Base-by-base conservation (phyloP, 768 basidiomycete species). In the Boletus coccyginus region DNA sequence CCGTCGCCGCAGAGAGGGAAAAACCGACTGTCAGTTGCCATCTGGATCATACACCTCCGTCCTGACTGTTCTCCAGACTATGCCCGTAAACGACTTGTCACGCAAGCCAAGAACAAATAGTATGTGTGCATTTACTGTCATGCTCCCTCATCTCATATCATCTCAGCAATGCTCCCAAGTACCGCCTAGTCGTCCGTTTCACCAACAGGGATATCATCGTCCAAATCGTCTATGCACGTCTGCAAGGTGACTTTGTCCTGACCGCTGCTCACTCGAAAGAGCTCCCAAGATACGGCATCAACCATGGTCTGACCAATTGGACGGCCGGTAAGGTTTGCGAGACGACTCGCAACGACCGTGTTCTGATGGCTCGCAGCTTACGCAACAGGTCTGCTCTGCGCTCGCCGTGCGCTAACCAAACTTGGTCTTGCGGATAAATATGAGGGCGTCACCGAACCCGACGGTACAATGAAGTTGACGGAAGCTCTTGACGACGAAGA, bases 31-130 rank as follows among this genome's bases (percentile, higher is more conserved):
- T 92, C 58, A 66, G 86, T 74, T 36, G n/a, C 24, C 32, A 17
- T 46, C 14, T 55, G 49, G 16, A 50, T 43, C 16, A 7, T 46
- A 27, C n/a, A 35, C 35, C n/a, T 19, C 35, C 39, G 3, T 49
- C 43, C 61, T 64, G 21, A 66, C 50, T 11, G n/a, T 52, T 38
- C 51, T 33, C 24, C 31, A 94, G 92, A 98, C 84, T 98, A 98
- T 68, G 97, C 97, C 62, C 92, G 97, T 65, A 97, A 98, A 80
- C 88, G 95, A 64, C 85, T 99, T 53, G 86, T 98, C 62, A 86
- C 92, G 57, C 97, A 99, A 83, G 94, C 97, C 57, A 99, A 99
- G 84, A 98, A 98, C 87, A 98, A 98, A 82, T 98, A 97, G 88
- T 90, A 71, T 35, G 85, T 75, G 11, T 55, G 17, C 40, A 21